phyloP scores from a whole-genome alignment of 768 basidiomycete genomes.

The Gymnopilus junonius region DNA sequence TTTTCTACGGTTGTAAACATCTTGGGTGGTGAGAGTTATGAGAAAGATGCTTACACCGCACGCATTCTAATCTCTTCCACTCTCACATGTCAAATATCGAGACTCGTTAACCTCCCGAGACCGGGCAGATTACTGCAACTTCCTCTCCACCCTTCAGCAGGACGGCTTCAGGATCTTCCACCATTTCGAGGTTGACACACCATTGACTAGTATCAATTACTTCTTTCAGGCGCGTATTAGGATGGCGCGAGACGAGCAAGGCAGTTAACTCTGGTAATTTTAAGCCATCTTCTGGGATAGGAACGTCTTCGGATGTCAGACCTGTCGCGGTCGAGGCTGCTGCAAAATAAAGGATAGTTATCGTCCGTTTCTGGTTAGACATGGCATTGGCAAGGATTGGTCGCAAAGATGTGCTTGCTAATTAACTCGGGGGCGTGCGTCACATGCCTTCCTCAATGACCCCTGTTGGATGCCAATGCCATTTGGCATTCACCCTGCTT shows the following conservation, averaged over 20 bases:
- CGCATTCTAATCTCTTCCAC: not conserved
- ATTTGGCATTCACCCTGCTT: too few species aligned
- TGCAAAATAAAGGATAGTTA: conserved; percentile 60
- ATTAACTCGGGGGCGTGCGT: not conserved
- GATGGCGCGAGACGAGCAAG: conserved; percentile 59
- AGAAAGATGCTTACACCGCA: not conserved
- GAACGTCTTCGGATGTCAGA: conserved; percentile 54
- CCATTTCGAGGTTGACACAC: conserved; percentile 85
- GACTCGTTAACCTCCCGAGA: conserved; percentile 68
- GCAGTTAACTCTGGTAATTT: conserved; percentile 53
- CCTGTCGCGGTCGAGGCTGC: conserved; percentile 75
- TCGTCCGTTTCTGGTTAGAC: conserved; percentile 27
- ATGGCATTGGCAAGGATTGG: conserved; percentile 28
- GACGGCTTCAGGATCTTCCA: conserved; percentile 56
- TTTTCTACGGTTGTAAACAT: conserved; percentile 13
- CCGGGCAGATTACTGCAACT: conserved; percentile 80
- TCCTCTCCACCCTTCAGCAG: conserved; percentile 72
- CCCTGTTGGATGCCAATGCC: too few species aligned
- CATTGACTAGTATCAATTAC: conserved; percentile 68
- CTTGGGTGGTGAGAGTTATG: not conserved
- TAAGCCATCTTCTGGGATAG: conserved; percentile 51
- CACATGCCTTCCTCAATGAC: not conserved
- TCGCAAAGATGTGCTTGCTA: not conserved
- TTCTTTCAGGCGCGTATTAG: conserved; percentile 49
- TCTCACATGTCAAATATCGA: not conserved